A percentile compares a stretch with the other conserved stretches of the same genome.
Conservation (phyloP, 305 asterid species). For the Lippia alba region DNA sequence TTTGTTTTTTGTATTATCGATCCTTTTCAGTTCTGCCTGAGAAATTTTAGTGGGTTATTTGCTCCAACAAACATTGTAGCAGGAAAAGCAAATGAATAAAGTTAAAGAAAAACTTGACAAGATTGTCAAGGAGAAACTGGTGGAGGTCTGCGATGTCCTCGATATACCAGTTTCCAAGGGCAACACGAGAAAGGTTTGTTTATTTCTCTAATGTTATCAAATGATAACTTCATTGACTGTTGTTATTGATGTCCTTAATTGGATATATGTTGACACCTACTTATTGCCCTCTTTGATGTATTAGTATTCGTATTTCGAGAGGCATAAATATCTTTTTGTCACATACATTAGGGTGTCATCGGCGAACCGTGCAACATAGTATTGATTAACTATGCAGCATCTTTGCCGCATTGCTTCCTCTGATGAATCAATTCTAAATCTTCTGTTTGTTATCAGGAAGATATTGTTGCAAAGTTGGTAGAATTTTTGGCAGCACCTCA, state of each 20-base stretch:
- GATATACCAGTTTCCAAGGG: constrained; percentile 58
- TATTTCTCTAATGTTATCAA: constrained; percentile 10
- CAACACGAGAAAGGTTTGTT: constrained; percentile 61
- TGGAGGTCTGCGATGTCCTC: constrained; percentile 60
- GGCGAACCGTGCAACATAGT: background rate
- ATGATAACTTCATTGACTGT: background rate
- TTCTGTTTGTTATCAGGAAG: constrained; percentile 67
- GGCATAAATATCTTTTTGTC: constrained; percentile 1
- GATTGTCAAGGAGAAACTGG: constrained; percentile 62
- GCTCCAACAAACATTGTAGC: constrained; percentile 29
- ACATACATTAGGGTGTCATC: background rate
- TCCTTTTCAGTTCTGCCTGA: too few relatives aligned
- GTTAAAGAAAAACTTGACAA: constrained; percentile 67
- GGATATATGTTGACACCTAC: background rate
- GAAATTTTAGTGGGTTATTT: too few relatives aligned
- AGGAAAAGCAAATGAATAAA: constrained; percentile 63
- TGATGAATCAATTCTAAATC: constrained; percentile 20
- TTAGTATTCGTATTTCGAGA: constrained; percentile 28
- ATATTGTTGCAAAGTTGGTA: constrained; percentile 72
- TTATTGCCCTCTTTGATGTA: constrained; percentile 20
- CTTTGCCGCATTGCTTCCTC: constrained; percentile 5
- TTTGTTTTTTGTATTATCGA: too few relatives aligned
- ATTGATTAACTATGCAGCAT: background rate
- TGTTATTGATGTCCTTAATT: constrained; percentile 10
- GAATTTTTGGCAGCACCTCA: constrained; percentile 91